phyloP scores from a whole-genome alignment of 768 basidiomycete genomes.

The Psilocybe cubensis region DNA sequence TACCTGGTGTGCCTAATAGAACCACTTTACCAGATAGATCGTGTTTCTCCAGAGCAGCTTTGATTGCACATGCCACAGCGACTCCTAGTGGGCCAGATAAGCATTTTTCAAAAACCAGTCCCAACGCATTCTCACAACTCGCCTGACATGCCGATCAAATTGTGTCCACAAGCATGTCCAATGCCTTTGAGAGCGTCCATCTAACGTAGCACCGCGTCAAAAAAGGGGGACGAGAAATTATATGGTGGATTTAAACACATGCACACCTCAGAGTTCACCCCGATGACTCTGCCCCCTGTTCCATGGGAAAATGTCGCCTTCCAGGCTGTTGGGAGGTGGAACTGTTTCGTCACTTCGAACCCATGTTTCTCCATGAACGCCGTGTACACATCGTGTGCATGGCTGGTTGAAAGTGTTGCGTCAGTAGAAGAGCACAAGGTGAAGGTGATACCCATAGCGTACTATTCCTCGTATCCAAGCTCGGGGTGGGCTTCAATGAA shows the following conservation, averaged over 20 bases:
- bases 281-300: constrained; percentile 68
- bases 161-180: constrained; percentile 83
- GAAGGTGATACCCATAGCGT: too few relatives aligned
- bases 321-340: constrained; percentile 77
- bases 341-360: constrained; percentile 63
- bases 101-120: too few relatives aligned
- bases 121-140: too few relatives aligned
- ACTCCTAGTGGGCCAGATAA: too few relatives aligned
- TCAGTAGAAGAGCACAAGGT: too few relatives aligned
- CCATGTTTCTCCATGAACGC: constrained; percentile 68
- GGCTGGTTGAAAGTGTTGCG: too few relatives aligned
- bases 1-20: constrained; percentile 80
- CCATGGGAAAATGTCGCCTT: constrained; percentile 67
- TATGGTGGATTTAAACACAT: too few relatives aligned
- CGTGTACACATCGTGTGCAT: constrained; percentile 74
- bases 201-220: constrained; percentile 24
- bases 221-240: background rate
- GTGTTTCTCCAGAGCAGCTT: constrained; percentile 61
- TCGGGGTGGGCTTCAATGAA: constrained; percentile 75
- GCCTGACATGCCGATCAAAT: constrained; percentile 76
- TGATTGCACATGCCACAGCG: constrained; percentile 71
- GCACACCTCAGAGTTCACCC: constrained; percentile 76
- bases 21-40: constrained; percentile 70
- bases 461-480: constrained; percentile 70
- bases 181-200: constrained; percentile 67